Evolutionary conservation across 495 filamentous ascomycete genomes (phyloP).

Genomic region (Hypoxylon fuscum): DNA sequence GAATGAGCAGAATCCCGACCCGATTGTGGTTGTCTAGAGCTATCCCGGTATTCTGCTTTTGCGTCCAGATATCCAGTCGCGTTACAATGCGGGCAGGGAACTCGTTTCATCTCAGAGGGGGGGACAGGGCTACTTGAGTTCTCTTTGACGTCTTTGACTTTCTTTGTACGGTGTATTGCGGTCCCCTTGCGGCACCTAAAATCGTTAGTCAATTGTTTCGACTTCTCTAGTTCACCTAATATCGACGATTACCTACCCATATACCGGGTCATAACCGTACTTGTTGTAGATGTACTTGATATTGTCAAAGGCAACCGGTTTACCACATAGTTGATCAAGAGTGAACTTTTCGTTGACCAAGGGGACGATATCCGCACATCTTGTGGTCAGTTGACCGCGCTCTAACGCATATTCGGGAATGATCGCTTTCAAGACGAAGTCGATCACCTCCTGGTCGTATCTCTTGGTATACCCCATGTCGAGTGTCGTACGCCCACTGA

Average conservation of each 20-base stretch:
- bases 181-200: constrained; percentile 9
- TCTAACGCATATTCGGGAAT: constrained; percentile 1
- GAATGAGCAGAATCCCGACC: background rate
- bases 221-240: background rate
- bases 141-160: background rate
- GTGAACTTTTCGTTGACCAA: constrained; percentile 6
- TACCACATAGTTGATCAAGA: background rate
- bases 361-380: constrained; percentile 1
- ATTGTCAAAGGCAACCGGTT: background rate
- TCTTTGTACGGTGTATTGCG: background rate
- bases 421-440: constrained; percentile 14
- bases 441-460: constrained; percentile 6
- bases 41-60: too few species aligned
- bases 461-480: background rate
- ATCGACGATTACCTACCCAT: constrained; percentile 19
- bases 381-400: background rate
- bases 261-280: constrained; percentile 14
- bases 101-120: background rate
- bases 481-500: background rate
- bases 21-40: background rate
- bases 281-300: constrained; percentile 23
- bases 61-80: background rate
- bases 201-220: background rate
- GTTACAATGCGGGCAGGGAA: background rate
- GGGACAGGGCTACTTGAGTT: background rate